A percentile compares a stretch with the other conserved stretches of the same genome.
Evolutionary conservation across 2,329 filamentous ascomycete genomes (phyloP).

Genomic region (Penicillium sp.): DNA sequence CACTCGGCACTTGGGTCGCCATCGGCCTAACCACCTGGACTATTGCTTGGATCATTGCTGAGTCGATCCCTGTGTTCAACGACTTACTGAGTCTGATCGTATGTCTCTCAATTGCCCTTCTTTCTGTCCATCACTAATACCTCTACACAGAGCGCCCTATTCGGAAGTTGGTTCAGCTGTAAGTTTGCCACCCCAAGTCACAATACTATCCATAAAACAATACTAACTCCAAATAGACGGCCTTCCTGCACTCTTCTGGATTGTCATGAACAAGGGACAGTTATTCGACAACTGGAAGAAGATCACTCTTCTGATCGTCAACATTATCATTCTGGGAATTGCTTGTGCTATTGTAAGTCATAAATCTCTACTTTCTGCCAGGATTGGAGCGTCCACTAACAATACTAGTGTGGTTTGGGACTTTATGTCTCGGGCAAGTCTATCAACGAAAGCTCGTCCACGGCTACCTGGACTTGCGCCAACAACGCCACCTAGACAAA

Average conservation of each 20-base stretch:
- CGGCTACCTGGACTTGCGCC: constrained; percentile 45
- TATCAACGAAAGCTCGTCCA: constrained; percentile 38
- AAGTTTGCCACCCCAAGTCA: constrained; percentile 23
- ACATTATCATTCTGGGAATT: constrained; percentile 44
- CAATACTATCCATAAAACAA: background rate
- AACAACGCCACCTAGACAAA: constrained; percentile 34
- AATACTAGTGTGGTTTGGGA: constrained; percentile 42
- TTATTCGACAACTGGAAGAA: constrained; percentile 48
- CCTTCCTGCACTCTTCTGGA: constrained; percentile 48
- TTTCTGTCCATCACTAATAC: constrained; percentile 8
- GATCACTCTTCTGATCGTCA: constrained; percentile 48
- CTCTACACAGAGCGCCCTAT: constrained; percentile 52
- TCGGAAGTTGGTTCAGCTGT: constrained; percentile 68
- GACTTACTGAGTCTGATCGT: constrained; percentile 64
- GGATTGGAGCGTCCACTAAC: constrained; percentile 2
- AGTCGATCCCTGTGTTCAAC: constrained; percentile 70
- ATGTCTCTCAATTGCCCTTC: constrained; percentile 3
- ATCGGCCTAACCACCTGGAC: constrained; percentile 61
- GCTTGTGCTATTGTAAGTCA: constrained; percentile 34
- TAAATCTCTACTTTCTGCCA: background rate
- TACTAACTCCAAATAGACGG: constrained; percentile 22
- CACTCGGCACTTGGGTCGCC: constrained; percentile 60
- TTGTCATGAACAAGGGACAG: constrained; percentile 51
- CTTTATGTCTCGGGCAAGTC: constrained; percentile 47
- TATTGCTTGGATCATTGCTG: constrained; percentile 67